These are phyloP conservation scores for Schwanniomyces occidentalis DNA, from an alignment of 805 yeast species.

Conservation along the genomic window DNA sequence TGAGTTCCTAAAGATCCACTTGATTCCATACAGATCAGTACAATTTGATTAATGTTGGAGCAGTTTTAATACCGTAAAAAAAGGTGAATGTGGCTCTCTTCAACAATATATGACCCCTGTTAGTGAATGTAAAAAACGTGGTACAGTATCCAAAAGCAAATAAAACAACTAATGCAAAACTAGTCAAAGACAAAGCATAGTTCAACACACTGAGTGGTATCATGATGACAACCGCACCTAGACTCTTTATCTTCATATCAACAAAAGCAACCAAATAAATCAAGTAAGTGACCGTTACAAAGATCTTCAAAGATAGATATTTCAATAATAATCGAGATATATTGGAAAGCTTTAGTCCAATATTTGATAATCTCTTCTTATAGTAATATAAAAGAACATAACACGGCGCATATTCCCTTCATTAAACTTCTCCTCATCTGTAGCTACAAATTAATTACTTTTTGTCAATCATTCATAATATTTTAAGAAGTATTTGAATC, in stretches of 20 bases:
- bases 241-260: neutral
- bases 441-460: no score
- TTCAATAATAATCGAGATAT: constrained; percentile 1
- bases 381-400: no score
- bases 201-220: neutral
- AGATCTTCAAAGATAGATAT: constrained; percentile 1
- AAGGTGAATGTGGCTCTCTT: neutral
- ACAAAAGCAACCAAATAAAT: neutral
- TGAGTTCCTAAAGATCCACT: neutral
- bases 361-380: no score
- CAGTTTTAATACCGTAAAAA: neutral
- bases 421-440: no score
- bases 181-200: neutral
- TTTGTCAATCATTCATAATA: no score
- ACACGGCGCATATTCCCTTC: no score
- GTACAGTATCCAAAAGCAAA: constrained; percentile 5
- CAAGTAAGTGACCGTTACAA: neutral
- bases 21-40: neutral
- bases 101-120: neutral
- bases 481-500: no score
- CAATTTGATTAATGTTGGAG: neutral
- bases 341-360: constrained; percentile 3
- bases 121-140: constrained; percentile 1
- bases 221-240: neutral
- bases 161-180: neutral